These are phyloP conservation scores for Hypoxylon perforatum DNA, from an alignment of 495 filamentous ascomycete genomes.

Conservation along the genomic window DNA sequence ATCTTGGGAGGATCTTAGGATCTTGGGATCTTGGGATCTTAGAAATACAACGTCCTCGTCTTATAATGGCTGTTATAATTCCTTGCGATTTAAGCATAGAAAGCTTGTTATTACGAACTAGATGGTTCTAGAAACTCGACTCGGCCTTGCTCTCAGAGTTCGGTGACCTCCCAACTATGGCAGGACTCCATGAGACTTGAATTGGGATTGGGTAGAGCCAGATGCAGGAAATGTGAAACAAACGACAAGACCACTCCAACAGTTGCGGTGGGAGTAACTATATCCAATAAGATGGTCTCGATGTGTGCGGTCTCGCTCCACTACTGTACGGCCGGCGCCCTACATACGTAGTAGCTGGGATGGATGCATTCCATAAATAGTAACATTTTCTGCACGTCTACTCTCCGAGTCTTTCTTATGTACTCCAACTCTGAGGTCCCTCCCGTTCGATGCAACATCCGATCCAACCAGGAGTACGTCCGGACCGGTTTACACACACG, in stretches of 20 bases:
- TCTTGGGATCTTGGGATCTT: neutral
- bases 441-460: slow-evolving; percentile 43
- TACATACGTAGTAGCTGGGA: slow-evolving; percentile 15
- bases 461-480: slow-evolving; percentile 34
- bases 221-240: slow-evolving; percentile 37
- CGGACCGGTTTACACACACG: slow-evolving; percentile 25
- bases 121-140: neutral
- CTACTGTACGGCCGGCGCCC: slow-evolving; percentile 29
- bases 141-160: neutral
- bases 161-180: neutral
- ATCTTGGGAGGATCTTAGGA: neutral
- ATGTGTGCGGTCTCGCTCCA: slow-evolving; percentile 12
- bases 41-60: neutral
- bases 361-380: slow-evolving; percentile 35
- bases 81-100: neutral
- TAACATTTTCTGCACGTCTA: slow-evolving; percentile 28
- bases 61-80: neutral
- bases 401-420: slow-evolving; percentile 12
- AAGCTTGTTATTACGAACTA: neutral
- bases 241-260: slow-evolving; percentile 30
- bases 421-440: slow-evolving; percentile 24
- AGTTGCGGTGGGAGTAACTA: slow-evolving; percentile 19
- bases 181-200: neutral
- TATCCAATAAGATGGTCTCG: slow-evolving; percentile 19
- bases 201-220: slow-evolving; percentile 20